Conservation (phyloP, 2,329 filamentous ascomycete genomes). For the Septoria linicola region DNA sequence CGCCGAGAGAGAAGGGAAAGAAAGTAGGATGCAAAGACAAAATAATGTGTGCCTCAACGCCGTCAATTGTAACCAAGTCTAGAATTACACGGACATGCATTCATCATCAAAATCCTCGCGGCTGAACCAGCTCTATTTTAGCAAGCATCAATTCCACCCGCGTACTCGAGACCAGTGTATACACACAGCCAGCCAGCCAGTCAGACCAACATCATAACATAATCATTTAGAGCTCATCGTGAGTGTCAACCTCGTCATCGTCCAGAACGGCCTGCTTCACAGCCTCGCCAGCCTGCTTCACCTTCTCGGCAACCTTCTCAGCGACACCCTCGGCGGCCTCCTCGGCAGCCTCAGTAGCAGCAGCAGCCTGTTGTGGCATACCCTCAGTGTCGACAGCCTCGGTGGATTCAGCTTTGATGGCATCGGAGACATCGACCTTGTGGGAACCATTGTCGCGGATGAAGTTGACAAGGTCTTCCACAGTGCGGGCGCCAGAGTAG, state of each 20-base stretch:
- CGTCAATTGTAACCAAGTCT: no score
- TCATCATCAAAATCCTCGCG: no score
- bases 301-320: slow-evolving; percentile 36
- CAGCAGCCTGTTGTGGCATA: slow-evolving; percentile 47
- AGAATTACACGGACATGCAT: not conserved
- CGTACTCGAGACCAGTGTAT: slow-evolving; percentile 7
- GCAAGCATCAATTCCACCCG: not conserved
- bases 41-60: no score
- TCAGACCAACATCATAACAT: slow-evolving; percentile 1
- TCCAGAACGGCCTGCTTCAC: slow-evolving; percentile 34
- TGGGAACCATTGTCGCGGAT: slow-evolving; percentile 93
- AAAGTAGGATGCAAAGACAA: not conserved
- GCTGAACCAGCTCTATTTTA: not conserved
- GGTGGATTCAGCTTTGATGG: slow-evolving; percentile 46
- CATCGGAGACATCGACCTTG: slow-evolving; percentile 68
- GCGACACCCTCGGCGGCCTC: slow-evolving; percentile 24
- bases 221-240: slow-evolving; percentile 72
- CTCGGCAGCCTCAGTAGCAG: slow-evolving; percentile 38
- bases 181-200: slow-evolving; percentile 2
- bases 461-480: slow-evolving; percentile 90
- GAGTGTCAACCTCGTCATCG: slow-evolving; percentile 44
- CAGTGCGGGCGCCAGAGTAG: slow-evolving; percentile 81
- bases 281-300: slow-evolving; percentile 41
- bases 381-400: slow-evolving; percentile 49
- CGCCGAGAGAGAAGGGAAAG: not conserved